Evolutionary conservation across 2,329 filamentous ascomycete genomes (phyloP).

Genomic region (Fusarium albidum): DNA sequence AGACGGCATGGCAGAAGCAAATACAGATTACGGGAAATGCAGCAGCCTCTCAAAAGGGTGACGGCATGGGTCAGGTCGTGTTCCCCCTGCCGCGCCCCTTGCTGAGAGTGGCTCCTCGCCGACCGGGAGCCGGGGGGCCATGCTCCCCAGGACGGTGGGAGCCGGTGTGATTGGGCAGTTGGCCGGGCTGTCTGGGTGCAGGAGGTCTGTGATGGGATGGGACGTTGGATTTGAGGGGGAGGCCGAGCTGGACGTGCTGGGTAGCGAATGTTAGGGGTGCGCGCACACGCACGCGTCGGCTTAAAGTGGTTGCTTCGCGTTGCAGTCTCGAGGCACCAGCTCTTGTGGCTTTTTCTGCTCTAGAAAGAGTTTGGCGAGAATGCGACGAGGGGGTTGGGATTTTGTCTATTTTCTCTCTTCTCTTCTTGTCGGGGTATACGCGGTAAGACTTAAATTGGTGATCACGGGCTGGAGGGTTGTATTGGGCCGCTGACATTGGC

Average conservation of each 20-base stretch:
- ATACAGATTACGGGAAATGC: neutral
- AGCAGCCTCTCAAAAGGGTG: slow-evolving; percentile 12
- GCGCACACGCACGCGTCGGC: neutral
- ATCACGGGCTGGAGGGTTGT: neutral
- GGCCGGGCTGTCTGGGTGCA: slow-evolving; percentile 10
- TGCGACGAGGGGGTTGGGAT: no score
- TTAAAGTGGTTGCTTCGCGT: slow-evolving; percentile 6
- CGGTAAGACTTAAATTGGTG: no score
- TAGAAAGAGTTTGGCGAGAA: no score
- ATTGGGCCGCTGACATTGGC: neutral
- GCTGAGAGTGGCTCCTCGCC: slow-evolving; percentile 20
- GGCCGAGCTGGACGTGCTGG: neutral
- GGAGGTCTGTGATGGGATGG: slow-evolving; percentile 18
- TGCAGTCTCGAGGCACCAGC: neutral
- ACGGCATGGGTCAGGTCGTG: slow-evolving; percentile 28
- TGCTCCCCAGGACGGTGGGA: slow-evolving; percentile 41
- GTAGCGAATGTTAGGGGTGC: neutral
- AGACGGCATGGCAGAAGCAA: slow-evolving; percentile 19
- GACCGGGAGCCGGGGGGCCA: slow-evolving; percentile 37
- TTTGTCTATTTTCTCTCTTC: no score
- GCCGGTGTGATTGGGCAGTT: slow-evolving; percentile 36
- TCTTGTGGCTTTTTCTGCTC: no score
- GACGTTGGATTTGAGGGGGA: slow-evolving; percentile 22
- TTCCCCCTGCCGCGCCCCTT: slow-evolving; percentile 16
- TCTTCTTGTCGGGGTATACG: no score